A percentile compares a stretch with the other conserved stretches of the same genome.
These are phyloP conservation scores for Herpomyces periplanetae DNA, from an alignment of 2,329 filamentous ascomycete genomes.

Conservation along the genomic window DNA sequence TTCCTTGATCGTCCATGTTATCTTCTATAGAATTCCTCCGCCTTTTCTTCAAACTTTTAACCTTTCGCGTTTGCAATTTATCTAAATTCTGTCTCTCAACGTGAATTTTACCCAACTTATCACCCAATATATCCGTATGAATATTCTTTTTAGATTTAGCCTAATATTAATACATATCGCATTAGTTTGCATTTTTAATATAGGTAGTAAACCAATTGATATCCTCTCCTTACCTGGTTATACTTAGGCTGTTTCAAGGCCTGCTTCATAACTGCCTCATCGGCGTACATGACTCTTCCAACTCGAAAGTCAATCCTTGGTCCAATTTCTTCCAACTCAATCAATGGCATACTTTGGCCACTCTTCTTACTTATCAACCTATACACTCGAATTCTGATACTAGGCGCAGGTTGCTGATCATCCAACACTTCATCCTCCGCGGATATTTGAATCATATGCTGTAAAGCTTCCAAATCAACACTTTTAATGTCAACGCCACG, in stretches of 20 bases:
- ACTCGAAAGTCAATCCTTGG: constrained; percentile 69
- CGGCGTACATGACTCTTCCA: constrained; percentile 38
- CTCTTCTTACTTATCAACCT: constrained; percentile 50
- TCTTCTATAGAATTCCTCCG: too few relatives aligned
- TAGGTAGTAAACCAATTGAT: constrained; percentile 1
- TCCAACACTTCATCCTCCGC: constrained; percentile 17
- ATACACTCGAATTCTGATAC: constrained; percentile 32
- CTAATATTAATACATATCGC: constrained; percentile 6
- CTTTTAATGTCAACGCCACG: constrained; percentile 36
- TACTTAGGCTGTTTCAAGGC: constrained; percentile 53
- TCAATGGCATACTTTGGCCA: constrained; percentile 47
- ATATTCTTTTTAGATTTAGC: constrained; percentile 73
- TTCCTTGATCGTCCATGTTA: too few relatives aligned
- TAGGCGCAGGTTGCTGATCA: constrained; percentile 10
- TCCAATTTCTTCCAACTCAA: constrained; percentile 82
- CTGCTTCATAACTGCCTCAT: constrained; percentile 43
- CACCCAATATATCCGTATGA: constrained; percentile 53
- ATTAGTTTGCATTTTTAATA: background rate
- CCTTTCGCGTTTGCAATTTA: constrained; percentile 75
- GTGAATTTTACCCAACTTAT: constrained; percentile 82
- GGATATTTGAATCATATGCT: constrained; percentile 48
- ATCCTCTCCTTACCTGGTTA: constrained; percentile 24
- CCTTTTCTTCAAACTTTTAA: constrained; percentile 88
- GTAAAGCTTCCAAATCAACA: constrained; percentile 75
- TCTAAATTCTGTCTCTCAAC: constrained; percentile 56